Evolutionary conservation across 305 asterid species (phyloP).

Genomic region (Ilex paraguariensis): DNA sequence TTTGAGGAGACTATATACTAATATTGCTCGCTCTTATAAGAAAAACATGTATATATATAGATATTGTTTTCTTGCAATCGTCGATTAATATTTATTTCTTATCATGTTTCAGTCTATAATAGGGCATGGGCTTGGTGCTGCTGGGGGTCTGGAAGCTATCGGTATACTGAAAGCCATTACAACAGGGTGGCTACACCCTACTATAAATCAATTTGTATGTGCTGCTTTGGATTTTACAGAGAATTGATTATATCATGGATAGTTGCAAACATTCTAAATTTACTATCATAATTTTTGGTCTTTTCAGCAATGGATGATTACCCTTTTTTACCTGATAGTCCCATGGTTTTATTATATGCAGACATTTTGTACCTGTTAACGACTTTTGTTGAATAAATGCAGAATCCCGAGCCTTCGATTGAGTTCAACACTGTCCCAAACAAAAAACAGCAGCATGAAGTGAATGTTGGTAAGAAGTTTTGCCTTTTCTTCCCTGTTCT

Average conservation of each 20-base stretch:
- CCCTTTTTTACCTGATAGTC: too few relatives aligned
- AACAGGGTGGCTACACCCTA: constrained; percentile 91
- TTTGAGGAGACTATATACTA: too few relatives aligned
- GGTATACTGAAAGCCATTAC: constrained; percentile 76
- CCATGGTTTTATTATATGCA: not conserved
- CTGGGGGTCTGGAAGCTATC: constrained; percentile 93
- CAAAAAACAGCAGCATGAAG: constrained; percentile 69
- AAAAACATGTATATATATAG: not conserved
- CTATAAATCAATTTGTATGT: constrained; percentile 75
- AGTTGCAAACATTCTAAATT: too few relatives aligned
- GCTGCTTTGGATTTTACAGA: too few relatives aligned
- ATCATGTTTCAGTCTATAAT: constrained; percentile 63
- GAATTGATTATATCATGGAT: too few relatives aligned
- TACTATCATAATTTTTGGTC: too few relatives aligned
- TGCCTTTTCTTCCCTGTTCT: not conserved
- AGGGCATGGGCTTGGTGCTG: constrained; percentile 92
- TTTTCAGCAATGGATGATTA: too few relatives aligned
- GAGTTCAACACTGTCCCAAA: constrained; percentile 77
- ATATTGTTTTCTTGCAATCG: not conserved
- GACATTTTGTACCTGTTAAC: not conserved
- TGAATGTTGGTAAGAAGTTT: constrained; percentile 66
- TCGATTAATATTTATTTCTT: constrained; percentile 4
- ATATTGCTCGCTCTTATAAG: too few relatives aligned
- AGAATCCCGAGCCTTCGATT: constrained; percentile 78
- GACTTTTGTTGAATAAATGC: constrained; percentile 19